A percentile compares a stretch with the other conserved stretches of the same genome.
Evolutionary conservation across 2,329 filamentous ascomycete genomes (phyloP).

Genomic region (Hypoxylon sp.): DNA sequence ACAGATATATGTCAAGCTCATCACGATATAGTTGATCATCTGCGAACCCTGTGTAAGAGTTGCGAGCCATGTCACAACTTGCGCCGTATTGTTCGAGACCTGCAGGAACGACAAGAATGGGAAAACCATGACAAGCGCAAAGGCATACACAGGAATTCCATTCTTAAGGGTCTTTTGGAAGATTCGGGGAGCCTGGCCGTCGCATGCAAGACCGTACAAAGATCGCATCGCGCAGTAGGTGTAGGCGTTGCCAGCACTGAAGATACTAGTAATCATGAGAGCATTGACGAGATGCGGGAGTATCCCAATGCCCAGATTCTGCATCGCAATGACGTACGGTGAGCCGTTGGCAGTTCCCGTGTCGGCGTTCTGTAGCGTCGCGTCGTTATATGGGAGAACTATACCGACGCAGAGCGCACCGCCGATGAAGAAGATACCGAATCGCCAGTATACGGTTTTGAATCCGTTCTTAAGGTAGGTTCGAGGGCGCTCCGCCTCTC

Average conservation of each 20-base stretch:
- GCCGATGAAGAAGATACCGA: conserved; percentile 76
- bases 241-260: conserved; percentile 74
- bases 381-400: conserved; percentile 73
- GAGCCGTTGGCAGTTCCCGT: conserved; percentile 69
- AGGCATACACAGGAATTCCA: conserved; percentile 76
- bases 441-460: conserved; percentile 76
- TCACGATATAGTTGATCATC: conserved; percentile 75
- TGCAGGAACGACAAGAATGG: conserved; percentile 71
- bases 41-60: conserved; percentile 59
- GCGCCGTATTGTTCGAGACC: conserved; percentile 50
- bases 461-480: conserved; percentile 73
- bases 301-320: conserved; percentile 66
- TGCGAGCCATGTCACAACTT: conserved; percentile 53
- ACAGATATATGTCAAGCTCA: conserved; percentile 70
- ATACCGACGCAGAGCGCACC: conserved; percentile 75
- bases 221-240: conserved; percentile 73
- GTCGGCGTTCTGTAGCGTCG: conserved; percentile 64
- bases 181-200: conserved; percentile 67
- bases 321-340: conserved; percentile 70
- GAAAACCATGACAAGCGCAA: conserved; percentile 70
- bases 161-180: conserved; percentile 68
- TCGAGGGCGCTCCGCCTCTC: conserved; percentile 71
- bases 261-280: conserved; percentile 71
- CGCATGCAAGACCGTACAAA: conserved; percentile 71
- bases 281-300: conserved; percentile 74